These are phyloP conservation scores for Meyerozyma guilliermondii DNA, from an alignment of 1,139 yeast species.

Conservation along the genomic window DNA sequence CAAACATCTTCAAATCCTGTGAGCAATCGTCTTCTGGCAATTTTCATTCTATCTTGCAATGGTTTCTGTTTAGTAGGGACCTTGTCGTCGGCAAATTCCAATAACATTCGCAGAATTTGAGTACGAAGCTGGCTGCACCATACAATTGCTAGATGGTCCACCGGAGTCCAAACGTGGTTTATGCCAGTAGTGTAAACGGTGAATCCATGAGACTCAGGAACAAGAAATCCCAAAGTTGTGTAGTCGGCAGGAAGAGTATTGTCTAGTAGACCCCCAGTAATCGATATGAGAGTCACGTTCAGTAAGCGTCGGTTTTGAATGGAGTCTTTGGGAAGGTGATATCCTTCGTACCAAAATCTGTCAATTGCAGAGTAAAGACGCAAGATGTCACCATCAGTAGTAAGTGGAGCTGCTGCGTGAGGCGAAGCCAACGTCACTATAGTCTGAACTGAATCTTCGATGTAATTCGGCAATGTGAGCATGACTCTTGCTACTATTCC, in stretches of 20 bases:
- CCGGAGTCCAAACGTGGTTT: conserved; percentile 90
- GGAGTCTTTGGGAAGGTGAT: conserved; percentile 27
- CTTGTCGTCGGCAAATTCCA: conserved; percentile 51
- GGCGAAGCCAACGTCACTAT: conserved; percentile 89
- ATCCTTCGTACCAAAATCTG: conserved; percentile 74
- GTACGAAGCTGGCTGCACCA: conserved; percentile 92
- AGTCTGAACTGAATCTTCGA: conserved; percentile 69
- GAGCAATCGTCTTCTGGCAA: conserved; percentile 46
- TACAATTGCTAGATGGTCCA: conserved; percentile 92
- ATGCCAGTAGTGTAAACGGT: conserved; percentile 82
- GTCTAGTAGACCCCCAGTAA: conserved; percentile 89
- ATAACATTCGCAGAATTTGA: conserved; percentile 52
- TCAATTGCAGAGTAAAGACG: conserved; percentile 71
- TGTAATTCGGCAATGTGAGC: conserved; percentile 74
- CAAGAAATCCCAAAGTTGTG: conserved; percentile 66
- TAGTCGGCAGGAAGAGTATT: conserved; percentile 89
- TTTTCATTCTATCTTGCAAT: conserved; percentile 51
- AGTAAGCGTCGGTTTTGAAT: conserved; percentile 22
- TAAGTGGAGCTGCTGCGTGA: conserved; percentile 90
- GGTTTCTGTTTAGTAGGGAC: conserved; percentile 43
- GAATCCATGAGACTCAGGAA: conserved; percentile 75
- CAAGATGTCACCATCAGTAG: conserved; percentile 86
- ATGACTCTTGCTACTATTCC: conserved; percentile 86
- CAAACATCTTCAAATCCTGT: conserved; percentile 53
- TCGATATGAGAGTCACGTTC: conserved; percentile 60